Evolutionary conservation across 192 early-diverging fungal species (phyloP).

Genomic region (Chytriomyces sp.): DNA sequence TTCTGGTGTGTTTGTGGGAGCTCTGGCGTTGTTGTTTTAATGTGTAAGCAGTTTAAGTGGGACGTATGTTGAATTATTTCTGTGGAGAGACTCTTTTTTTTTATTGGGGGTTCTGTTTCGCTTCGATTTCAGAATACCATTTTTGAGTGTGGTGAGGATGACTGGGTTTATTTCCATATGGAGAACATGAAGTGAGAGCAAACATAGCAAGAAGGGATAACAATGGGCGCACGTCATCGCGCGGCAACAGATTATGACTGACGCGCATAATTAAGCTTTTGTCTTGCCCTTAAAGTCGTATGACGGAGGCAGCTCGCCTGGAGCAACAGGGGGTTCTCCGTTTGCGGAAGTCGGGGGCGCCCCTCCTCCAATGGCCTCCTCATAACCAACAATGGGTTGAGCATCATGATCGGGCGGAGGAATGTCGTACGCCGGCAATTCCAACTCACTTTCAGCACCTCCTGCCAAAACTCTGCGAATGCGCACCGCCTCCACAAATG

Average conservation of each 20-base stretch:
- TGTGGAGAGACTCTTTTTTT: no score
- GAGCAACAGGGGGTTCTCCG: not conserved
- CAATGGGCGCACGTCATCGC: no score
- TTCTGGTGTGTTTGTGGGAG: not conserved
- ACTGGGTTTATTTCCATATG: no score
- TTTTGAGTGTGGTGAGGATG: no score
- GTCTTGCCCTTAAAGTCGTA: constrained; percentile 21
- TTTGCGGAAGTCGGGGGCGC: not conserved
- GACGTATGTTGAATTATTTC: no score
- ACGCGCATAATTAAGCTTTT: not conserved
- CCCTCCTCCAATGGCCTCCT: not conserved
- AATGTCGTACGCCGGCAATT: not conserved
- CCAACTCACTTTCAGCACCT: not conserved
- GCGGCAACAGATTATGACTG: no score
- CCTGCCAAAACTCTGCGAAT: constrained; percentile 11
- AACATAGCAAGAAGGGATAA: no score
- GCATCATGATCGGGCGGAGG: not conserved
- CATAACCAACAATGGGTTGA: not conserved
- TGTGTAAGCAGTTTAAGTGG: no score
- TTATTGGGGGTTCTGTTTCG: not conserved
- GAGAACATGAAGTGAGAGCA: not conserved
- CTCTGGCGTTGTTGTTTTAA: not conserved
- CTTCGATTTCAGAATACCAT: not conserved
- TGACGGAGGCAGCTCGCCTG: not conserved
- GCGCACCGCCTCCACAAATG: constrained; percentile 26